Evolutionary conservation across 139 green algal species (phyloP).

Genomic region (Limnomonas spitsbergensis): DNA sequence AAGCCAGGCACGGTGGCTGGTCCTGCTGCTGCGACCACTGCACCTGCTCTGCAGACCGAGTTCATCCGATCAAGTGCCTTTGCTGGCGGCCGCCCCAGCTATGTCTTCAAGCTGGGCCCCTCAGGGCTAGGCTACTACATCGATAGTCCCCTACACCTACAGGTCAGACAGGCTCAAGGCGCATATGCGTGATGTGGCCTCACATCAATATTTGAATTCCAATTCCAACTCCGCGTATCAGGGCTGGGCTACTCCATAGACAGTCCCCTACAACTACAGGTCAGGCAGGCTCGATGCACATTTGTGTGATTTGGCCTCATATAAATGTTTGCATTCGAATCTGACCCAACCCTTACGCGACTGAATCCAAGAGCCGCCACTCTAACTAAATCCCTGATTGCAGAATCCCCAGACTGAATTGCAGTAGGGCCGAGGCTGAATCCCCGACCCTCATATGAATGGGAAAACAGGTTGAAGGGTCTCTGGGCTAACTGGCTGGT

Average conservation of each 20-base stretch:
- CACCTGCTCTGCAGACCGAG: background rate
- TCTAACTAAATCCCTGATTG: too few species aligned
- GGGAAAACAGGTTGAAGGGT: too few species aligned
- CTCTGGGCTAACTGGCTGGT: too few species aligned
- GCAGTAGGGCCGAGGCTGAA: too few species aligned
- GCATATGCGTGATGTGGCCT: background rate
- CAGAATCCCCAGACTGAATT: too few species aligned
- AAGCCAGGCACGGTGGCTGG: slow-evolving; percentile 11
- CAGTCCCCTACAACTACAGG: background rate
- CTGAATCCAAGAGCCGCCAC: too few species aligned
- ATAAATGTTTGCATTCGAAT: background rate
- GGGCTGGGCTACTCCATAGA: background rate
- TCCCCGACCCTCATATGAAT: too few species aligned
- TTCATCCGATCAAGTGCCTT: slow-evolving; percentile 32
- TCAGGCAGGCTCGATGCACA: background rate
- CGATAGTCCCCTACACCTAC: slow-evolving; percentile 15
- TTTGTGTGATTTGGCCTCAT: background rate
- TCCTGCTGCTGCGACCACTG: background rate
- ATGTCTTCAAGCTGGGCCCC: slow-evolving; percentile 63
- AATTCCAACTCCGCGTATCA: too few species aligned
- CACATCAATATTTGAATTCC: too few species aligned
- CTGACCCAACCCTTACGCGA: background rate
- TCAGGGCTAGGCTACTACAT: slow-evolving; percentile 42
- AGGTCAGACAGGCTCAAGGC: background rate
- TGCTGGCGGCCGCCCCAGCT: slow-evolving; percentile 48